Conservation (phyloP, 23 red algal genomes). For the Gracilaria vermiculophylla region DNA sequence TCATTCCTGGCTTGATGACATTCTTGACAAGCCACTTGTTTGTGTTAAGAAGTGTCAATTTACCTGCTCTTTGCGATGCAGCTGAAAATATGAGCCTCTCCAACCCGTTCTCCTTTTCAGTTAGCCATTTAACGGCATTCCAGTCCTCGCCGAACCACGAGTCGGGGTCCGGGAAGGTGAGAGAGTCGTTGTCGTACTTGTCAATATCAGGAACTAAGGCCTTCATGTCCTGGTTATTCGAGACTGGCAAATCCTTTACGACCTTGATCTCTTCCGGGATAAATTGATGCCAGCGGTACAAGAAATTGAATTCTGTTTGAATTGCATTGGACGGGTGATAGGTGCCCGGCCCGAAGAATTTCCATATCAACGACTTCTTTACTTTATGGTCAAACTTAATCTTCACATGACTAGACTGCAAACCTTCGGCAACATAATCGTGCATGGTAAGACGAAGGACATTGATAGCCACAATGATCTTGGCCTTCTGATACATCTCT, state of each 20-base stretch:
- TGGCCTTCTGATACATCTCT: not conserved
- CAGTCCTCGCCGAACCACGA: not conserved
- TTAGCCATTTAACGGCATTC: not conserved
- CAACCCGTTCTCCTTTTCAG: not conserved
- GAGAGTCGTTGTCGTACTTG: not conserved
- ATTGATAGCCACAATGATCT: not conserved
- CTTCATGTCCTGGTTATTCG: not conserved
- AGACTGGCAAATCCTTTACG: not conserved
- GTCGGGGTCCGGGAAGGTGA: not conserved
- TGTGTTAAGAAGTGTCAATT: not conserved
- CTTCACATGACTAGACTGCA: not conserved
- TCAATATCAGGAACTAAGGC: not conserved
- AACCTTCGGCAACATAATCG: not conserved
- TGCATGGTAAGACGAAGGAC: not conserved
- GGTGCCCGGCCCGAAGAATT: not conserved
- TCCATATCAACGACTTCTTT: not conserved
- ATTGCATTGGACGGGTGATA: not conserved
- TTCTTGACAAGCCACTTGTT: not conserved
- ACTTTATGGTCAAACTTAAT: not conserved
- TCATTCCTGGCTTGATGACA: not conserved
- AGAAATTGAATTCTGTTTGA: conserved; percentile 5
- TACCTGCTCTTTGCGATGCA: not conserved
- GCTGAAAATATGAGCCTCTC: not conserved
- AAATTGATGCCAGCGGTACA: not conserved
- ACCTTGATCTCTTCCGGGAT: not conserved